Conservation (phyloP, 495 filamentous ascomycete species). For the Lophium mytilinum region DNA sequence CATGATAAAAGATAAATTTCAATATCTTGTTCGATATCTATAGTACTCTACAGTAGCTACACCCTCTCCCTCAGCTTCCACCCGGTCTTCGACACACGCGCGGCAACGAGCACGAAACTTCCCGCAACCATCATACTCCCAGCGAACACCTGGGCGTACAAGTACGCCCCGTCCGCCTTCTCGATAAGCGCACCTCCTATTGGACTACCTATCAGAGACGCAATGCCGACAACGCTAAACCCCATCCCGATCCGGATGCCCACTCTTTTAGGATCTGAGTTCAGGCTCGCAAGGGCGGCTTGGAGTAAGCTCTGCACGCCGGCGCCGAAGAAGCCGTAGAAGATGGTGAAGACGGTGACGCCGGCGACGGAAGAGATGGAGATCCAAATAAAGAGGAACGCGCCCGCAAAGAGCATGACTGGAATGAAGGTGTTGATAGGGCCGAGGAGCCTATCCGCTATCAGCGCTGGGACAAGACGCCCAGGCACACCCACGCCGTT, state of each 20-base stretch:
- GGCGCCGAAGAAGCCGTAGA: slow-evolving; percentile 56
- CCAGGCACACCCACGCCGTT: slow-evolving; percentile 61
- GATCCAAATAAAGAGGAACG: slow-evolving; percentile 38
- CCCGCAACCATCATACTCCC: background rate
- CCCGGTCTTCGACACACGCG: background rate
- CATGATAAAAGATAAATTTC: too few species aligned
- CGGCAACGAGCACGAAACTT: background rate
- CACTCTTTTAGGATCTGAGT: slow-evolving; percentile 55
- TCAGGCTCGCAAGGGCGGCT: slow-evolving; percentile 51
- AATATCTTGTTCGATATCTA: too few species aligned
- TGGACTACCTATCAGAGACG: slow-evolving; percentile 65
- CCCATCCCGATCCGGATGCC: slow-evolving; percentile 72
- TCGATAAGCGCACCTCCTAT: slow-evolving; percentile 57
- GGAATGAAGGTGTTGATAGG: slow-evolving; percentile 56
- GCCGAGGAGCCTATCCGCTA: slow-evolving; percentile 56
- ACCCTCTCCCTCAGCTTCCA: background rate
- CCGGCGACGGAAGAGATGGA: background rate
- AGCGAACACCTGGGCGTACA: slow-evolving; percentile 3
- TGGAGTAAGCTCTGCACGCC: slow-evolving; percentile 62
- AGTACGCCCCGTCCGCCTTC: background rate
- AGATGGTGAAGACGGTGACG: slow-evolving; percentile 52
- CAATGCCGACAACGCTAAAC: slow-evolving; percentile 63
- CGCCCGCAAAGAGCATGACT: slow-evolving; percentile 26
- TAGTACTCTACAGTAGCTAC: background rate
- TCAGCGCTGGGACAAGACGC: slow-evolving; percentile 53